Percentiles rank a stretch among this genome's conserved stretches.
These are phyloP conservation scores for Jamesozyma lodderae DNA, from an alignment of 805 yeast genomes.

Conservation along the genomic window DNA sequence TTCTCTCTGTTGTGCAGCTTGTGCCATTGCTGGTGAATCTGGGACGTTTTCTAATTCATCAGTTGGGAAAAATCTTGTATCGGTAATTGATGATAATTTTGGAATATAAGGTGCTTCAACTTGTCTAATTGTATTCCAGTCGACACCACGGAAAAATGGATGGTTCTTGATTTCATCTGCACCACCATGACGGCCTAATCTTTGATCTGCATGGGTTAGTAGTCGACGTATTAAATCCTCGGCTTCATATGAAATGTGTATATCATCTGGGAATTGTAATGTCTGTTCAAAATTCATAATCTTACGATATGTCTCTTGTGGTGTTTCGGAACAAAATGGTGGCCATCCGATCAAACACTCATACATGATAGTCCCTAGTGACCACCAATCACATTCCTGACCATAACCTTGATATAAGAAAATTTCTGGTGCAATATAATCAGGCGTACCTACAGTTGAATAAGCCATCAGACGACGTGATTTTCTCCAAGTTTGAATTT, in stretches of 20 bases:
- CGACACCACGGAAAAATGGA: constrained; percentile 92
- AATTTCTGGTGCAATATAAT: constrained; percentile 92
- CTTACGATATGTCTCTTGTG: constrained; percentile 87
- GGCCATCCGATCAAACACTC: constrained; percentile 97
- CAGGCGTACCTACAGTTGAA: constrained; percentile 95
- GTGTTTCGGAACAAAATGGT: constrained; percentile 90
- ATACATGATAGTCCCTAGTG: constrained; percentile 91
- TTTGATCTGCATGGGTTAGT: constrained; percentile 66
- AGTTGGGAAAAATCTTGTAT: constrained; percentile 95
- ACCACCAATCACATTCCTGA: constrained; percentile 98
- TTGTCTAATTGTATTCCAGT: constrained; percentile 80
- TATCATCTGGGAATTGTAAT: constrained; percentile 80
- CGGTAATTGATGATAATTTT: constrained; percentile 82
- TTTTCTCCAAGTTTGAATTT: constrained; percentile 93
- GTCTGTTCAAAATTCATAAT: constrained; percentile 88
- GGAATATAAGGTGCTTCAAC: constrained; percentile 94
- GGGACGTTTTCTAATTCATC: constrained; percentile 94
- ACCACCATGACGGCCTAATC: constrained; percentile 84
- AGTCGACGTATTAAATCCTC: constrained; percentile 77
- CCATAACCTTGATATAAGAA: constrained; percentile 91
- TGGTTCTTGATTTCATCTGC: constrained; percentile 85
- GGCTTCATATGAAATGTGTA: constrained; percentile 79
- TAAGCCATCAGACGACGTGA: constrained; percentile 89
- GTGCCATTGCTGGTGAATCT: constrained; percentile 68
- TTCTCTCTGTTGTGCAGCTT: constrained; percentile 59